Evolutionary conservation across 768 basidiomycete genomes (phyloP), one percentile per base, ranked within the genome.

Genomic region (Termitomyces eurrhizus): DNA sequence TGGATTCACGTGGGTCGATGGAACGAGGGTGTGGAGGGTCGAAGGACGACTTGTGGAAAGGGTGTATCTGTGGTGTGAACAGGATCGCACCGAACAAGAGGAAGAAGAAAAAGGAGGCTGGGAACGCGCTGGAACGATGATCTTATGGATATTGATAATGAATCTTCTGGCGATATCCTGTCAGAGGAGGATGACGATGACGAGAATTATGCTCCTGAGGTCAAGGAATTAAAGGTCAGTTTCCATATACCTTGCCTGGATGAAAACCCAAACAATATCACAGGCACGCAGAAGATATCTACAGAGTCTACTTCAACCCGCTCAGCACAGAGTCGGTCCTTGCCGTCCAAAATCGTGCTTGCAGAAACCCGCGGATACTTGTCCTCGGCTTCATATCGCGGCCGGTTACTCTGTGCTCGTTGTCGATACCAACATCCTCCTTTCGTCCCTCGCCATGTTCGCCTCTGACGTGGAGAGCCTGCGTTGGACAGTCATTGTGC

Each of bases 341-440:
- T 50, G 70, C 64, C 50, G 60, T 60, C 73, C 56, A 69, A 72
- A 52, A 56, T 73, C 67, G 64, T 69, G 61, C 60, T 63, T 58
- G 12, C 67, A 61, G 48, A 72, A 71, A 59, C 64, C 70, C 18
- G 62, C 67, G 33, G 71, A 70, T 24, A 69, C 72, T 6, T 80
- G 72, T 14, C 75, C 80, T 14, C 72, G 75, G 9, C 71, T 91
- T 18, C 75, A 77, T 52, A 83, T 93, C 65, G 76, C 91, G 7
- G 82, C 92, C 3, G 96, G 96, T 2, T 97, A 94, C 74, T 93
- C 93, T 12, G 79, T 90, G 49, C 88, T 99, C 59, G 88, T 99
- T 33, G 78, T 96, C 68, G 96, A 98, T 74, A 98, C 96, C 52
- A 98, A 98, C 75, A 92, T 98, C 58, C 78, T 99, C 0, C 81